Percentiles rank a stretch among this genome's conserved stretches.
Conservation (phyloP, 495 filamentous ascomycete species). For the Chaetomium cochliodes region DNA sequence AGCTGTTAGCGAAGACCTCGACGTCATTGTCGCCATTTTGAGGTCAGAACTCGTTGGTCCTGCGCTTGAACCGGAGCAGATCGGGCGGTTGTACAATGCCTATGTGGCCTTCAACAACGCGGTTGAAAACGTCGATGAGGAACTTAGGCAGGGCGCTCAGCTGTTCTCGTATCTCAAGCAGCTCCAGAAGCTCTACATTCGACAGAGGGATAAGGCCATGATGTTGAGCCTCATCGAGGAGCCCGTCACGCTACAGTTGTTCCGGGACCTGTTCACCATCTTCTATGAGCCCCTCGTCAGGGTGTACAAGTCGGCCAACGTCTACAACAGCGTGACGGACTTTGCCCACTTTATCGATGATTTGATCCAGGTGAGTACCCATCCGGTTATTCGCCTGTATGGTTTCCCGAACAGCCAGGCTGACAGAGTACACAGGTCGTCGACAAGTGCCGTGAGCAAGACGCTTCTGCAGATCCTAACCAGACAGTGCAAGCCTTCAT, state of each 20-base stretch:
- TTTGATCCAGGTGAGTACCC: conserved; percentile 60
- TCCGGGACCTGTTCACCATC: conserved; percentile 95
- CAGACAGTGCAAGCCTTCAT: conserved; percentile 99
- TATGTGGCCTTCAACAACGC: conserved; percentile 97
- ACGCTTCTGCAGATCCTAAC: conserved; percentile 91
- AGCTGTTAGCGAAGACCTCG: conserved; percentile 65
- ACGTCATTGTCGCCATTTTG: conserved; percentile 81
- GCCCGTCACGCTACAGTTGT: conserved; percentile 85
- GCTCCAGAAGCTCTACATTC: conserved; percentile 84
- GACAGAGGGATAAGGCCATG: conserved; percentile 93
- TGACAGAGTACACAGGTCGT: conserved; percentile 55
- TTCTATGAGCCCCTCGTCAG: conserved; percentile 97
- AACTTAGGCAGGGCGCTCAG: conserved; percentile 82
- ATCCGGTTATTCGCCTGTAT: no score
- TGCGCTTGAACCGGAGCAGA: conserved; percentile 66
- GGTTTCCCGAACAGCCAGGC: neutral
- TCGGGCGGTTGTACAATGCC: conserved; percentile 82
- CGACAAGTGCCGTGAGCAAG: conserved; percentile 84
- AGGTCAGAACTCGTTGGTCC: conserved; percentile 69
- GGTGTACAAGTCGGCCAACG: conserved; percentile 98
- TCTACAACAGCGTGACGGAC: conserved; percentile 94
- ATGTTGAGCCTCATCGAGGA: conserved; percentile 96
- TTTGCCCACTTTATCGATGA: conserved; percentile 92
- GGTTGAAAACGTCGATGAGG: conserved; percentile 85
- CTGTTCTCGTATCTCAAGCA: conserved; percentile 95